These are phyloP conservation scores for Aspergillus costaricaensis DNA, from an alignment of 2,329 filamentous ascomycete species.

Conservation along the genomic window DNA sequence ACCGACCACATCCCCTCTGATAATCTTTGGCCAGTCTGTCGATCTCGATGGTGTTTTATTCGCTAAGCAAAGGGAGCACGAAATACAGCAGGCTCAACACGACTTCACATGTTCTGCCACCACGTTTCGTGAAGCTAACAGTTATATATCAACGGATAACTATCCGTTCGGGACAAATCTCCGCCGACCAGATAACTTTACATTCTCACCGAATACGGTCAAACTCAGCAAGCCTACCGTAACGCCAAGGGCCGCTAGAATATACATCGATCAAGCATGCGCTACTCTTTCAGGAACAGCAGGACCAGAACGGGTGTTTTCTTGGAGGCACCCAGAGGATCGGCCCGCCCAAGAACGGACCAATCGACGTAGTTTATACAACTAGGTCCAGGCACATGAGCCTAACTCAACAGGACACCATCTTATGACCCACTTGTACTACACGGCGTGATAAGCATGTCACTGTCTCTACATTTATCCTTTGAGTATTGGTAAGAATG, in stretches of 20 bases:
- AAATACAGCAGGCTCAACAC: not conserved
- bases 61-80: not conserved
- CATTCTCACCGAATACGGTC: not conserved
- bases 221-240: not conserved
- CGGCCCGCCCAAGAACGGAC: not conserved
- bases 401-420: not conserved
- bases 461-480: too few relatives aligned
- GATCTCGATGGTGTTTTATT: not conserved
- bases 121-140: not conserved
- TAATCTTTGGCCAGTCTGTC: conserved; percentile 23
- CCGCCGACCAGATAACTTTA: not conserved
- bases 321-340: not conserved
- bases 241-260: not conserved
- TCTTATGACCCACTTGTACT: not conserved
- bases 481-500: too few relatives aligned
- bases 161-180: not conserved
- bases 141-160: not conserved
- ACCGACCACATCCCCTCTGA: conserved; percentile 1
- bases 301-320: not conserved
- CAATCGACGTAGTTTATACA: not conserved
- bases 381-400: not conserved
- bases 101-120: not conserved
- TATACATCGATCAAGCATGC: not conserved
- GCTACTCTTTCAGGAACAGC: not conserved
- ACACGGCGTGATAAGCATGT: not conserved